phyloP scores from a whole-genome alignment of 768 basidiomycete species.

The Lactarius tabidus region DNA sequence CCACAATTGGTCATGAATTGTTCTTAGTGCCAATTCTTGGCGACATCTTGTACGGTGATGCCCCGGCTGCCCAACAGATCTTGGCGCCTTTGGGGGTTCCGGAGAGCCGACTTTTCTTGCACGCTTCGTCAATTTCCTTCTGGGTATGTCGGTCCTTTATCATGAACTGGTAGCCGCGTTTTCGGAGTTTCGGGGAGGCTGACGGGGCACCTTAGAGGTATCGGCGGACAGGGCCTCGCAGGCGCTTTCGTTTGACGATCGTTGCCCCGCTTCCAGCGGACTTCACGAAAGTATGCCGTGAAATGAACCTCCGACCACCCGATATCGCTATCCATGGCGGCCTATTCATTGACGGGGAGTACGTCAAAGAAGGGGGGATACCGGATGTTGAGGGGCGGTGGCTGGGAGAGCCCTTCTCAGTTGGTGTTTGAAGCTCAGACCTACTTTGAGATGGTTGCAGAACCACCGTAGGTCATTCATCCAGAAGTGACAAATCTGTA shows the following conservation, averaged over 20 bases:
- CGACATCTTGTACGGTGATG: conserved; percentile 17
- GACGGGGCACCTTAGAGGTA: conserved; percentile 16
- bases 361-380: background rate
- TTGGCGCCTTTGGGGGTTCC: conserved; percentile 5
- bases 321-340: conserved; percentile 16
- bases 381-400: conserved; percentile 18
- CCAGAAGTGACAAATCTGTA: too few relatives aligned
- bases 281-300: conserved; percentile 19
- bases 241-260: conserved; percentile 23
- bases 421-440: background rate
- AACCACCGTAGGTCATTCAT: too few relatives aligned
- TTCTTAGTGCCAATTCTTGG: conserved; percentile 24
- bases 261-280: conserved; percentile 23
- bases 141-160: conserved; percentile 9
- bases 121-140: conserved; percentile 23
- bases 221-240: conserved; percentile 17
- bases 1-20: background rate
- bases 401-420: conserved; percentile 8
- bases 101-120: conserved; percentile 22
- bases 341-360: conserved; percentile 15
- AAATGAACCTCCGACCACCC: conserved; percentile 9
- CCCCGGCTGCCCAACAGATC: background rate
- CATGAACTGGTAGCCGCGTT: background rate
- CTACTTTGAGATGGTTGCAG: too few relatives aligned
- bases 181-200: background rate